These are phyloP conservation scores for Dothistroma pini DNA, from an alignment of 2,329 filamentous ascomycete species.

Conservation along the genomic window DNA sequence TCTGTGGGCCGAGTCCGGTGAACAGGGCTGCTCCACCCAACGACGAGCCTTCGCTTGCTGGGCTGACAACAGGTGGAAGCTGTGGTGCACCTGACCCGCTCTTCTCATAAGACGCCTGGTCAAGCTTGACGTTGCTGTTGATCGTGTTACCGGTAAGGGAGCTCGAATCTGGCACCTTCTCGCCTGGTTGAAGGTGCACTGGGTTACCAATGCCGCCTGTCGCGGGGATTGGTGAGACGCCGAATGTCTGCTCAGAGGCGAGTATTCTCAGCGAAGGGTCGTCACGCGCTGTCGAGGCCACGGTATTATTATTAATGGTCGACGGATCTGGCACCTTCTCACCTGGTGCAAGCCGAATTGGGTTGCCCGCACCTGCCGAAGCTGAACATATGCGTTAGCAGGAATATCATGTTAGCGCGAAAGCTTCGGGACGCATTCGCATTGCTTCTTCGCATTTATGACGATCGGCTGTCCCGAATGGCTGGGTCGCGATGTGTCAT, in stretches of 20 bases:
- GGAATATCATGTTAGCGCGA: background rate
- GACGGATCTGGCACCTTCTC: conserved; percentile 71
- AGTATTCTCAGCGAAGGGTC: conserved; percentile 58
- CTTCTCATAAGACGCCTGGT: conserved; percentile 83
- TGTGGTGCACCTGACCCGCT: conserved; percentile 55
- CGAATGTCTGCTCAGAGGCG: conserved; percentile 38
- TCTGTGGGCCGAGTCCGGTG: conserved; percentile 48
- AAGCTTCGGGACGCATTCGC: background rate
- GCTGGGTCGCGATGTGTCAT: background rate
- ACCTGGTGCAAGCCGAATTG: conserved; percentile 71
- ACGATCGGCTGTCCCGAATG: background rate
- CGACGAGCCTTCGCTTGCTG: conserved; percentile 41
- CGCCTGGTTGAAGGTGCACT: conserved; percentile 71
- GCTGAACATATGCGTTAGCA: conserved; percentile 33
- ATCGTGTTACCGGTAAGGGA: conserved; percentile 67
- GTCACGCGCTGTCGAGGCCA: conserved; percentile 61
- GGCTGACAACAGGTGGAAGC: conserved; percentile 46
- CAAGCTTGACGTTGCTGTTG: conserved; percentile 61
- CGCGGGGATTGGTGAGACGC: conserved; percentile 57
- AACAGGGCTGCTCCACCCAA: conserved; percentile 42
- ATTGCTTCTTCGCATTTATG: background rate
- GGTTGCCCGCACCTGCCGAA: conserved; percentile 64
- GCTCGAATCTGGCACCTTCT: conserved; percentile 68
- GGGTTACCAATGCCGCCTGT: conserved; percentile 67
- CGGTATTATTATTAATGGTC: conserved; percentile 63